Base-by-base conservation (phyloP, 192 early-diverging fungal species). In the Backusella westeae region DNA sequence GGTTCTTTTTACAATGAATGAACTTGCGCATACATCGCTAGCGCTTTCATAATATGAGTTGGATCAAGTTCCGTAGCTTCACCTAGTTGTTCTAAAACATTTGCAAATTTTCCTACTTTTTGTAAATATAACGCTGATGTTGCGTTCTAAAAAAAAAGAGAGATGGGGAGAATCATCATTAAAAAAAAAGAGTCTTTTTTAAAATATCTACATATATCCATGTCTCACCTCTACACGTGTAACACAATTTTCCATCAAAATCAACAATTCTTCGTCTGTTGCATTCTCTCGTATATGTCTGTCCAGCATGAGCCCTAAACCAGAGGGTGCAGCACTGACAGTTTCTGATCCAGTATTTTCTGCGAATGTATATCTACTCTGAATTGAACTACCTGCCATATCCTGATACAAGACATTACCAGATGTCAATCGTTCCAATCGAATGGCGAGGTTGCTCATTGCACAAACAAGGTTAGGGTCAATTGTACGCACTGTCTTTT, bases 21-120 rank as follows among this genome's bases (percentile, higher is more conserved):
- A 23, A 63, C 77, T 75, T 82, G 76, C 46, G 88, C 83, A 80
- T 89, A 90, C 82, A 91, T 89, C 74, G 91, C 90, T 53, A 92
- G 76, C 2, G 91, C 90, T 12, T 85, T 79, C 9, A 91, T 46
- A 65, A 93, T 87, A 56, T 92, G 88, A 32, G 78, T 81, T 6
- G 89, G 88, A 74, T 92, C 91, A 1, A 86, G 75, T 38, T 83
- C 86, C 38, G 91, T 84, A 0, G 87, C 88, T 29, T 88, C 85
- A 34, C 91, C 86, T 1, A 93, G 81, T 69, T 86, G 81, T 56
- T 89, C 85, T 12, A 92, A 80, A 15, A 87, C 89, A 17, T 78
- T 68, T 32, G 89, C 84, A 84, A 90, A 90, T 44, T 82, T 81
- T 1, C 88, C 86, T 12, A 83, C 68, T 75, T 88, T 87, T 41